Evolutionary conservation across 441 rosid species (phyloP).

Genomic region (Pelargonium fulgidum): DNA sequence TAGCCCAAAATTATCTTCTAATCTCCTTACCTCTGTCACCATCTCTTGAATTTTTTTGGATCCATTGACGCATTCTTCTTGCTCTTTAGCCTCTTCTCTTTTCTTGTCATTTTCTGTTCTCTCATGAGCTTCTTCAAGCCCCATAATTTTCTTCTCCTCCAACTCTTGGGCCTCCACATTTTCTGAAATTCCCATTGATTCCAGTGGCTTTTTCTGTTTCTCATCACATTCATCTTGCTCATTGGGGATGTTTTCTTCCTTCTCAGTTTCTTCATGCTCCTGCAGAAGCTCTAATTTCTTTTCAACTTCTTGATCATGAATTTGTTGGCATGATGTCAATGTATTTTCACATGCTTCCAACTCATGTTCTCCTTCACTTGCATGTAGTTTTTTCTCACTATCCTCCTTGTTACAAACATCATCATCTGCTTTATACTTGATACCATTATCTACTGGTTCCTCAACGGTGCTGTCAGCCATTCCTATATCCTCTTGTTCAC

Average conservation of each 20-base stretch:
- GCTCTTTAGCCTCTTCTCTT: slow-evolving; percentile 19
- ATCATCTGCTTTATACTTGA: slow-evolving; percentile 15
- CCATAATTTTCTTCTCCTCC: slow-evolving; percentile 19
- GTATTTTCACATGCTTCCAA: slow-evolving; percentile 20
- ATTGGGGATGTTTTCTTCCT: slow-evolving; percentile 10
- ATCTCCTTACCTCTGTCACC: slow-evolving; percentile 18
- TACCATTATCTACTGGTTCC: slow-evolving; percentile 20
- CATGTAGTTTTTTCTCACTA: slow-evolving; percentile 20
- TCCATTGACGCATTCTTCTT: slow-evolving; percentile 27
- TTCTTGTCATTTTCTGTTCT: slow-evolving; percentile 22
- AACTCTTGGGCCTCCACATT: slow-evolving; percentile 24
- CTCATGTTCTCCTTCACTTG: slow-evolving; percentile 18
- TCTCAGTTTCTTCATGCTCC: slow-evolving; percentile 18
- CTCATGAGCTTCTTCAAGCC: slow-evolving; percentile 17
- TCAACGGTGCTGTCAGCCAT: slow-evolving; percentile 16
- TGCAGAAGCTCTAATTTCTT: slow-evolving; percentile 7
- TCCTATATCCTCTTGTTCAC: slow-evolving; percentile 24
- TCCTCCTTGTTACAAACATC: slow-evolving; percentile 20
- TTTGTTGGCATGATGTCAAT: slow-evolving; percentile 21
- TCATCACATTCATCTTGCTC: slow-evolving; percentile 21
- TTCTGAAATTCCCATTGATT: slow-evolving; percentile 19
- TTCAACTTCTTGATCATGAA: slow-evolving; percentile 22
- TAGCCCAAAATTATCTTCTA: slow-evolving; percentile 17
- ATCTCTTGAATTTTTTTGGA: slow-evolving; percentile 18
- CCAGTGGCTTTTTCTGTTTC: slow-evolving; percentile 19